Percentiles rank a stretch among this genome's conserved stretches.
Evolutionary conservation across 345 rosid genomes (phyloP).

Genomic region (Sisymbrium irio): DNA sequence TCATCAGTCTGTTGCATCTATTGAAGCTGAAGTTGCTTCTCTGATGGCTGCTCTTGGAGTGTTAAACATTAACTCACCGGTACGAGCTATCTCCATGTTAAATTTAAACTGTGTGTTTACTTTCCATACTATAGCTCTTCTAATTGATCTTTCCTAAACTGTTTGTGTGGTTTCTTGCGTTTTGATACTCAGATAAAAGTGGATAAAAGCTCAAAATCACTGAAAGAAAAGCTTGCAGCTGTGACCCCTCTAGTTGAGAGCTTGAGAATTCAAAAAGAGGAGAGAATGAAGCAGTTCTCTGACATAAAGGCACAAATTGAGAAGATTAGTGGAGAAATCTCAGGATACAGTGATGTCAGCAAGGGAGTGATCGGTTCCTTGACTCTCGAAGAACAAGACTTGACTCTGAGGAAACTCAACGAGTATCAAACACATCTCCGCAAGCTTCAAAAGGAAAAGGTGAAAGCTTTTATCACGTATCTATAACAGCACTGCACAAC

Average conservation of each 20-base stretch:
- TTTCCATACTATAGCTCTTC: neutral
- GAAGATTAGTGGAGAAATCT: conserved; percentile 78
- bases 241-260: conserved; percentile 77
- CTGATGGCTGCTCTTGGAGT: conserved; percentile 88
- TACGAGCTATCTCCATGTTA: conserved; percentile 20
- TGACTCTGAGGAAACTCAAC: conserved; percentile 73
- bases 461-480: conserved; percentile 6
- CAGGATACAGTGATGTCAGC: conserved; percentile 53
- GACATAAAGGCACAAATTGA: conserved; percentile 75
- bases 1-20: conserved; percentile 87
- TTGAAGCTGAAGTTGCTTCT: conserved; percentile 94
- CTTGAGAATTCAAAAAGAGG: conserved; percentile 72
- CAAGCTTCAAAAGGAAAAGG: conserved; percentile 88
- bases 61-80: conserved; percentile 63
- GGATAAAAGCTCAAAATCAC: conserved; percentile 54
- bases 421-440: conserved; percentile 81
- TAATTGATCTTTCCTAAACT: neutral
- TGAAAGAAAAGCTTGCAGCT: conserved; percentile 78
- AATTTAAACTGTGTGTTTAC: neutral
- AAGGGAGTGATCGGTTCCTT: conserved; percentile 40
- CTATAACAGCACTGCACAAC: neutral
- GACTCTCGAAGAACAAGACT: conserved; percentile 72
- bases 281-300: conserved; percentile 69
- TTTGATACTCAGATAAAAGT: conserved; percentile 44
- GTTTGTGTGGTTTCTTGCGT: neutral